Evolutionary conservation across 2,329 filamentous ascomycete species (phyloP).

Genomic region (Achaetomium macrosporum): DNA sequence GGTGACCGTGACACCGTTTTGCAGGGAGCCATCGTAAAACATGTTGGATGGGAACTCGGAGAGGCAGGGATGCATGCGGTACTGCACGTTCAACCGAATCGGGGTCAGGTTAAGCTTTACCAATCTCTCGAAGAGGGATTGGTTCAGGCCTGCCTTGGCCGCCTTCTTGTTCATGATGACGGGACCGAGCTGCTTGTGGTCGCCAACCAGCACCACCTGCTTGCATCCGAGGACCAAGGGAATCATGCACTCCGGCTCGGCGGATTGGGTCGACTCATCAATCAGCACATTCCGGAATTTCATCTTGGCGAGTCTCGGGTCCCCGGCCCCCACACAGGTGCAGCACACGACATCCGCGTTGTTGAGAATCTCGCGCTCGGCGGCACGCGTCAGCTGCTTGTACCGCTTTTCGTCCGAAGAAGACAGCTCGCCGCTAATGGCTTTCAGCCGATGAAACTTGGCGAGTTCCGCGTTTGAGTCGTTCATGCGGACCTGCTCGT

Average conservation of each 20-base stretch:
- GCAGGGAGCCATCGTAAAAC: constrained; percentile 97
- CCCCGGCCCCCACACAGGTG: constrained; percentile 94
- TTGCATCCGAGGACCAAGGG: constrained; percentile 95
- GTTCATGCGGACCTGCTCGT: constrained; percentile 96
- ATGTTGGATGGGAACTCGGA: constrained; percentile 98
- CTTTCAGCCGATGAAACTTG: constrained; percentile 90
- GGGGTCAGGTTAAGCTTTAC: constrained; percentile 87
- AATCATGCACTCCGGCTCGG: constrained; percentile 98
- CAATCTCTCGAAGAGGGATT: constrained; percentile 95
- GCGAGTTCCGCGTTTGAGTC: constrained; percentile 91
- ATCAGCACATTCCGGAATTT: constrained; percentile 98
- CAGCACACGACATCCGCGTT: constrained; percentile 99
- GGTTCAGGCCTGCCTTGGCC: constrained; percentile 92
- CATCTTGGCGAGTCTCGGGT: constrained; percentile 91
- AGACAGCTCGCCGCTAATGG: constrained; percentile 82
- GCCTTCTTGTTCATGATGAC: constrained; percentile 99
- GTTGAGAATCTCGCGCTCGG: constrained; percentile 88
- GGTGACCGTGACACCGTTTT: constrained; percentile 90
- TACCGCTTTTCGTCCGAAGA: constrained; percentile 98
- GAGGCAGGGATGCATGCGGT: constrained; percentile 97
- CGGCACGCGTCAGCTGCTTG: constrained; percentile 88
- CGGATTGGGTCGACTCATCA: constrained; percentile 96
- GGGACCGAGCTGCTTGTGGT: constrained; percentile 94
- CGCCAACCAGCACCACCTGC: constrained; percentile 96
- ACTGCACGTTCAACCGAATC: constrained; percentile 92